These are phyloP conservation scores for Tulasnella sp. DNA, from an alignment of 768 basidiomycete genomes.

Conservation along the genomic window DNA sequence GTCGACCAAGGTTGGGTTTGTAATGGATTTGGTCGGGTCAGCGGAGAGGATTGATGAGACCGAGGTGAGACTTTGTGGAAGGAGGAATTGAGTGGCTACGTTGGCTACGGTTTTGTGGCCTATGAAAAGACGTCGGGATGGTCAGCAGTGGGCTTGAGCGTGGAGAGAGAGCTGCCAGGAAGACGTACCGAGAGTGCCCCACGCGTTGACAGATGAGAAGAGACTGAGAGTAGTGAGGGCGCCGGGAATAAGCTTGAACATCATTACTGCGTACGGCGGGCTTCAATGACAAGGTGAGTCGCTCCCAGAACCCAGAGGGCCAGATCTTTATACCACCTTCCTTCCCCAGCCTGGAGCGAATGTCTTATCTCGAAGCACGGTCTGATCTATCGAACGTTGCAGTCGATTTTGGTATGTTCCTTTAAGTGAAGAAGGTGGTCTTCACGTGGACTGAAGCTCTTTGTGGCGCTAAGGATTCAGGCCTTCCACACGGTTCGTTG, in stretches of 20 bases:
- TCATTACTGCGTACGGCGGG: background rate
- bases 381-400: background rate
- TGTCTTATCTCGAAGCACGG: background rate
- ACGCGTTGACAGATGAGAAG: background rate
- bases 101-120: constrained; percentile 27
- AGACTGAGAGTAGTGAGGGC: background rate
- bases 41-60: background rate
- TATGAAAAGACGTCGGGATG: background rate
- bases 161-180: background rate
- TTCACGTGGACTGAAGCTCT: background rate
- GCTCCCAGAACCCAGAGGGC: background rate
- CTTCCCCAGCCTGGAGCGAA: background rate
- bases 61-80: background rate
- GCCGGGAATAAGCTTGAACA: background rate
- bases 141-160: too few relatives aligned
- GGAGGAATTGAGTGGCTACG: constrained; percentile 13
- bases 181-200: constrained; percentile 1
- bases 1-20: background rate
- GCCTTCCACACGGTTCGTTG: background rate
- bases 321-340: too few relatives aligned
- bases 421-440: background rate
- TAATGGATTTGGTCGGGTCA: background rate
- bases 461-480: too few relatives aligned
- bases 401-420: background rate
- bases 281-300: too few relatives aligned